A percentile compares a stretch with the other conserved stretches of the same genome.
These are phyloP conservation scores for Aspergillus fijiensis DNA, from an alignment of 2,329 filamentous ascomycete species.

Conservation along the genomic window DNA sequence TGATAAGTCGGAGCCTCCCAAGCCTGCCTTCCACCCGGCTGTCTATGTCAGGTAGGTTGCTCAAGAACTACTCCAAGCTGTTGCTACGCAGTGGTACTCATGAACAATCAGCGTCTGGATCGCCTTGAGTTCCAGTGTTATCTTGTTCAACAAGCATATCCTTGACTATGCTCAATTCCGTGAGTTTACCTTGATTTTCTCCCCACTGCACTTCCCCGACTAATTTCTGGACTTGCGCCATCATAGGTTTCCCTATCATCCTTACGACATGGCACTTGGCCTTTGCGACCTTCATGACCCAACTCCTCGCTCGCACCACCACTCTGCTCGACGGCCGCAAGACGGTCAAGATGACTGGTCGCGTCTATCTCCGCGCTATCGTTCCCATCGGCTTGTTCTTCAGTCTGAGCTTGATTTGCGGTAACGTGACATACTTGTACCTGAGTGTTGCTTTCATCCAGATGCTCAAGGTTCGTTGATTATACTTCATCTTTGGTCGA, in stretches of 20 bases:
- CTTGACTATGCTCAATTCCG: conserved; percentile 81
- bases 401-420: conserved; percentile 91
- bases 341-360: conserved; percentile 94
- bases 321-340: conserved; percentile 89
- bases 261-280: conserved; percentile 94
- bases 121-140: conserved; percentile 84
- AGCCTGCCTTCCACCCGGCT: conserved; percentile 71
- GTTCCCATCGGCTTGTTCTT: conserved; percentile 95
- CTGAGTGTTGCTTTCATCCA: conserved; percentile 95
- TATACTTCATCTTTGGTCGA: conserved; percentile 27
- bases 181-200: conserved; percentile 46
- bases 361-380: conserved; percentile 88
- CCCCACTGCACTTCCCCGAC: not conserved
- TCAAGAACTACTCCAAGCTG: not conserved
- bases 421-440: conserved; percentile 92
- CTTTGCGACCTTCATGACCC: conserved; percentile 92
- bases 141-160: conserved; percentile 99
- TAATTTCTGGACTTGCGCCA: not conserved
- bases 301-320: conserved; percentile 87
- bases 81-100: conserved; percentile 16
- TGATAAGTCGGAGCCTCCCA: conserved; percentile 68
- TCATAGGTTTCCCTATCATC: conserved; percentile 56
- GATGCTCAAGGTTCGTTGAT: conserved; percentile 79
- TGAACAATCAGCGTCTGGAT: conserved; percentile 74
- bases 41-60: conserved; percentile 70